Base-by-base conservation (phyloP, 2,329 filamentous ascomycete species). In the Rhinocladiella similis region DNA sequence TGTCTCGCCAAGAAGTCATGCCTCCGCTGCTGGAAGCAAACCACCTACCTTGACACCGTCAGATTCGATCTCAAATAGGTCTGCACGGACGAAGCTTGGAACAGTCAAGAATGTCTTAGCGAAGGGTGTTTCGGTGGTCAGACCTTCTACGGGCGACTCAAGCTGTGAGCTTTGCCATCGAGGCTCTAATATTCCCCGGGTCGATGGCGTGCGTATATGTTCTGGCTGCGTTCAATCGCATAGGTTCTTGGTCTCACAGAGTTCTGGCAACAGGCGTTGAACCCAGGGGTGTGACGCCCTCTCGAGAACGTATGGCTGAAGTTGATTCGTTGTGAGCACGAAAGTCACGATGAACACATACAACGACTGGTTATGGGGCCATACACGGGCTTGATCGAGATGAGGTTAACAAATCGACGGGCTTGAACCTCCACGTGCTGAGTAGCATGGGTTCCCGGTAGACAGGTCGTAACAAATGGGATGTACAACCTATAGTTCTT, bases 151-250 rank as follows among this genome's bases (percentile, higher is more conserved):
- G 20, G 20, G 16, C 10, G 39, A 52, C n/a, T 35, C 42, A 18
- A 52, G 18, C n/a, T 52, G 49, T n/a, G n/a, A 29, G 12, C 49
- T 45, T 35, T 52, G 49, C 39, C 38, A 27, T n/a, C 38, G 43
- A 45, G 38, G 38, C 19, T 33, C 18, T 18, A 13, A 14, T 12
- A 29, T 35, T 27, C 39, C 49, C 13, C 10, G 35, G 16, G 33
- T 43, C 20, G 49, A 52, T 9, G 49, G 16, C 9, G 49, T 35
- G 18, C 33, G 39, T 19, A 43, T 52, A 35, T 52, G 49, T 18
- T 45, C 38, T 42, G 49, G 41, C 18, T 52, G 49, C 39, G 25
- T 43, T 13, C 49, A 52, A 22, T 42, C 25, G 22, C 49, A 52
- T 46, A 29, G 42, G 16, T 52, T 33, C 18, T 29, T 52, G 42